phyloP scores from a whole-genome alignment of 192 early-diverging fungal genomes.

The Cladochytrium replicatum region DNA sequence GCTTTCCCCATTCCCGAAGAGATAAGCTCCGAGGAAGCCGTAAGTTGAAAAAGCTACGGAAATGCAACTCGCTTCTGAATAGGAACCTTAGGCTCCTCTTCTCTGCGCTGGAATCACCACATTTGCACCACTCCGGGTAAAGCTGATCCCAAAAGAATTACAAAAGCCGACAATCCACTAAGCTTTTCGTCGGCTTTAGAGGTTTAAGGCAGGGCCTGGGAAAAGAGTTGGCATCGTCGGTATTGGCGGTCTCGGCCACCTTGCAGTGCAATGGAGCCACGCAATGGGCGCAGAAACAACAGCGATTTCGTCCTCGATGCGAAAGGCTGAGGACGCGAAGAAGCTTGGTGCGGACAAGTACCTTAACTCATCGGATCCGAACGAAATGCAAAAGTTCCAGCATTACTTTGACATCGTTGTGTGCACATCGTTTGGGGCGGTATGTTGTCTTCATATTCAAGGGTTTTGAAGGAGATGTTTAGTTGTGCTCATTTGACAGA shows the following conservation, averaged over 20 bases:
- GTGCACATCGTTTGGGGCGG: too few relatives aligned
- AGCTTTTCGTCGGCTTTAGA: constrained; percentile 53
- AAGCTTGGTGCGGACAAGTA: constrained; percentile 22
- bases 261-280: constrained; percentile 12
- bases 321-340: constrained; percentile 21
- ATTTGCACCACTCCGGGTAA: too few relatives aligned
- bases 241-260: constrained; percentile 61
- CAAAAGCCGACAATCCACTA: too few relatives aligned
- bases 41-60: too few relatives aligned
- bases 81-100: too few relatives aligned
- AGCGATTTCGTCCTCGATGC: constrained; percentile 12
- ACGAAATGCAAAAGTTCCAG: constrained; percentile 6
- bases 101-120: too few relatives aligned
- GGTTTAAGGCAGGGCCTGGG: constrained; percentile 37
- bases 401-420: constrained; percentile 19
- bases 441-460: too few relatives aligned
- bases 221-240: constrained; percentile 56
- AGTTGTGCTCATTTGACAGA: too few relatives aligned
- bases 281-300: constrained; percentile 13
- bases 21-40: too few relatives aligned
- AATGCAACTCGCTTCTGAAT: too few relatives aligned
- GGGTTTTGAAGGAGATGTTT: too few relatives aligned
- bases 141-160: too few relatives aligned
- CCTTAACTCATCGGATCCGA: constrained; percentile 13
- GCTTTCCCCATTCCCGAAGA: constrained; percentile 55